A percentile compares a stretch with the other conserved stretches of the same genome.
phyloP scores from a whole-genome alignment of 495 filamentous ascomycete genomes.

The Thermochaetoides thermophila region DNA sequence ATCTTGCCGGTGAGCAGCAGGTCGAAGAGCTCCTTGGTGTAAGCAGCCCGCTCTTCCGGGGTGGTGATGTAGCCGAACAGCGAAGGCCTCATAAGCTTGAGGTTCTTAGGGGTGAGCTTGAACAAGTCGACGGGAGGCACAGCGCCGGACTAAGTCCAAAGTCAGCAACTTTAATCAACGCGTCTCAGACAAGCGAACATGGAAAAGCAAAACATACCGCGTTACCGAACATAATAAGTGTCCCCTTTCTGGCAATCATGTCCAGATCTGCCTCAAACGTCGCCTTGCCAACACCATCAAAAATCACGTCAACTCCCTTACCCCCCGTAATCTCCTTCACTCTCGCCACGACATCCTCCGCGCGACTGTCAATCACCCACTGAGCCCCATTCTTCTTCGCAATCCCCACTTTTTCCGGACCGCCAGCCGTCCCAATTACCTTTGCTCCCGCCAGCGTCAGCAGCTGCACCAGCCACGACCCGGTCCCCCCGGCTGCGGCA shows the following conservation, averaged over 20 bases:
- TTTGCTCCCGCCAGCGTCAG: slow-evolving; percentile 57
- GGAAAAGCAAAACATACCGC: slow-evolving; percentile 33
- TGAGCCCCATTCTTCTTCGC: slow-evolving; percentile 56
- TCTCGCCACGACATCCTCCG: slow-evolving; percentile 47
- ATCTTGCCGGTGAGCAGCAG: slow-evolving; percentile 54
- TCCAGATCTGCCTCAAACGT: slow-evolving; percentile 80
- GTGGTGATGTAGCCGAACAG: slow-evolving; percentile 63
- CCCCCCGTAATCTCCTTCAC: slow-evolving; percentile 59
- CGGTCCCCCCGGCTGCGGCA: slow-evolving; percentile 83
- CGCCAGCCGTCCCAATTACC: slow-evolving; percentile 73
- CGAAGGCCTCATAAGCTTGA: slow-evolving; percentile 60
- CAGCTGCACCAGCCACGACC: slow-evolving; percentile 63
- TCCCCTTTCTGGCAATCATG: slow-evolving; percentile 65
- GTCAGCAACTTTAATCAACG: slow-evolving; percentile 1
- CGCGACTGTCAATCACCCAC: slow-evolving; percentile 55
- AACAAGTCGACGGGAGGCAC: slow-evolving; percentile 61
- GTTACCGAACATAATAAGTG: slow-evolving; percentile 78
- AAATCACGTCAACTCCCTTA: slow-evolving; percentile 63
- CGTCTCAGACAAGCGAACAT: neutral
- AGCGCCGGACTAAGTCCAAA: slow-evolving; percentile 37
- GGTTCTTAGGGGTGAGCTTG: slow-evolving; percentile 60
- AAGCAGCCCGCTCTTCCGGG: slow-evolving; percentile 59
- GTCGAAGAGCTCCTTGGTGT: slow-evolving; percentile 57
- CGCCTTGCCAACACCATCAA: slow-evolving; percentile 75
- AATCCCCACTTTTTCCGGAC: slow-evolving; percentile 53